Evolutionary conservation across 139 green algal species (phyloP).

Genomic region (Tetratostichococcus sp.): DNA sequence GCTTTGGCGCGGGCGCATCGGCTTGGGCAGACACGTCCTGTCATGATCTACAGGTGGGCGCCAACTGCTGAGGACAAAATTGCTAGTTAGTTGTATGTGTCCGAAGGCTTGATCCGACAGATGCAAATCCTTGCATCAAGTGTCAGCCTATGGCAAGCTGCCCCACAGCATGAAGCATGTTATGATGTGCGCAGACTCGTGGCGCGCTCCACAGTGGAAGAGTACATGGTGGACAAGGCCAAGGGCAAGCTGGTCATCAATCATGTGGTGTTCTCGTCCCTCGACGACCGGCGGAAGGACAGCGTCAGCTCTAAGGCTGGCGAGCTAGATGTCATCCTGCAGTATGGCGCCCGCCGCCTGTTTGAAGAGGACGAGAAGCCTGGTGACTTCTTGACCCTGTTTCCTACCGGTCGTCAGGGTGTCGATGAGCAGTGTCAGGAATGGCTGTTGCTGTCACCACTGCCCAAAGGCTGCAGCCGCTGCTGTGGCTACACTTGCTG

Average conservation of each 20-base stretch:
- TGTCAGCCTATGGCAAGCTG: no score
- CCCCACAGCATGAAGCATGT: no score
- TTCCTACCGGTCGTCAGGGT: no score
- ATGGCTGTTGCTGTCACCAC: no score
- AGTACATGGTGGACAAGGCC: conserved; percentile 83
- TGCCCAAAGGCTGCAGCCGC: no score
- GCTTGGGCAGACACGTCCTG: conserved; percentile 64
- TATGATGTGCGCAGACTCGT: conserved; percentile 66
- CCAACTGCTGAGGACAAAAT: no score
- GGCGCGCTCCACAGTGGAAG: conserved; percentile 75
- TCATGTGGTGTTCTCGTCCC: conserved; percentile 76
- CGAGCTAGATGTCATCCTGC: conserved; percentile 82
- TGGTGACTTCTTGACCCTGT: background rate
- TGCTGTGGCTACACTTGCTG: no score
- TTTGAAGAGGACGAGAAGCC: conserved; percentile 10
- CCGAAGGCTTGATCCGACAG: no score
- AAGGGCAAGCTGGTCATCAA: conserved; percentile 86
- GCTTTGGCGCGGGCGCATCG: conserved; percentile 70
- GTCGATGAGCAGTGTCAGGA: no score
- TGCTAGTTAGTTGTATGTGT: no score
- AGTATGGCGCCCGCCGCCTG: conserved; percentile 36
- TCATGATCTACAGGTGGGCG: conserved; percentile 74
- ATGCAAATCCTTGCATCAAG: no score
- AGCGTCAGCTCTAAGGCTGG: conserved; percentile 47
- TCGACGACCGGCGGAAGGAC: conserved; percentile 20